Evolutionary conservation across 768 basidiomycete species (phyloP).

Genomic region (Suillus lakei): DNA sequence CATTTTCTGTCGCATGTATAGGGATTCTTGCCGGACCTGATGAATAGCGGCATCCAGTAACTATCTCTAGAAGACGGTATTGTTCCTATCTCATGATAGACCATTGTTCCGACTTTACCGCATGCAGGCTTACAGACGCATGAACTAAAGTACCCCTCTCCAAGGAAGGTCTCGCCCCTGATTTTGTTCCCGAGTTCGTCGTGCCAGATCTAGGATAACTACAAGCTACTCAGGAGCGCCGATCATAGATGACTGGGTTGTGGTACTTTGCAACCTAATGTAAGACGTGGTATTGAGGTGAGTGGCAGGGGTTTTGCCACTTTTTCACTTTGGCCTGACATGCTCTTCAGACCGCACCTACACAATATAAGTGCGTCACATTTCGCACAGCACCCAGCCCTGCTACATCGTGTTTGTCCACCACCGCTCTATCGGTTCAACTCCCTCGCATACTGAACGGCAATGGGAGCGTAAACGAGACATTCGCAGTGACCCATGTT

Average conservation of each 20-base stretch:
- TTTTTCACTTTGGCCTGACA: no score
- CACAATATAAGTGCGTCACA: no score
- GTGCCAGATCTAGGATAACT: constrained; percentile 47
- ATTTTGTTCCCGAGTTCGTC: constrained; percentile 55
- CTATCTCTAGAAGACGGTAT: constrained; percentile 84
- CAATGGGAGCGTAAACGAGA: no score
- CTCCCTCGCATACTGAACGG: no score
- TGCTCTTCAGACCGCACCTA: no score
- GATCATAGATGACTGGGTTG: constrained; percentile 62
- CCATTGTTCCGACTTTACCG: constrained; percentile 73
- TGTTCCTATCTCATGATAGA: constrained; percentile 74
- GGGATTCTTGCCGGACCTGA: constrained; percentile 78
- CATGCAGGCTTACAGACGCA: constrained; percentile 45
- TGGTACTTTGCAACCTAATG: constrained; percentile 76
- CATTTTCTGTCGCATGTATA: constrained; percentile 31
- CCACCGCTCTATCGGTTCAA: no score
- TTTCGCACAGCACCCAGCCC: no score
- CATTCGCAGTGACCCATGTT: no score
- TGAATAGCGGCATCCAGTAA: constrained; percentile 74
- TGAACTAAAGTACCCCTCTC: constrained; percentile 28
- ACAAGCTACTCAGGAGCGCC: constrained; percentile 57
- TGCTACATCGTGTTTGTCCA: no score
- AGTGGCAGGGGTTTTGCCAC: constrained; percentile 16
- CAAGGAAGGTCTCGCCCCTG: constrained; percentile 38
- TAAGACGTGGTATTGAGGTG: constrained; percentile 73